These are phyloP conservation scores for Eutrema heterophyllum DNA, from an alignment of 345 rosid genomes.

Conservation along the genomic window DNA sequence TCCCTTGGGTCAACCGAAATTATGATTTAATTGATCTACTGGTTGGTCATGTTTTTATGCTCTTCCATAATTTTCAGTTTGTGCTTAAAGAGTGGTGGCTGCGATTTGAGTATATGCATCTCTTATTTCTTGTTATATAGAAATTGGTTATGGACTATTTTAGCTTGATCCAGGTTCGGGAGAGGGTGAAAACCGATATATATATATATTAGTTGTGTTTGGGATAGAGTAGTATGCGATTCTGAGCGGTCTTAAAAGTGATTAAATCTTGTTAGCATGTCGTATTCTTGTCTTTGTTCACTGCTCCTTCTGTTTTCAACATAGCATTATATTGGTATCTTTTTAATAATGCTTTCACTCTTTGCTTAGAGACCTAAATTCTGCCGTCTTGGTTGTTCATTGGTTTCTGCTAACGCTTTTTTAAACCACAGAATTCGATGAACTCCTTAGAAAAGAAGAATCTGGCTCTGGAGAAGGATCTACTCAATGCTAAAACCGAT, in stretches of 20 bases:
- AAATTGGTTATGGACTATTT: not conserved
- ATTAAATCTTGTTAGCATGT: not conserved
- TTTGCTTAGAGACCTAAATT: slow-evolving; percentile 13
- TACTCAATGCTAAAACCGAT: slow-evolving; percentile 52
- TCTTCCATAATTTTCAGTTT: not conserved
- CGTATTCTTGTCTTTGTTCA: not conserved
- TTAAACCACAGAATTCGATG: slow-evolving; percentile 34
- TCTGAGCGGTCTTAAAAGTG: not conserved
- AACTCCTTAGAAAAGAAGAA: slow-evolving; percentile 74
- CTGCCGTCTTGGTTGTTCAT: slow-evolving; percentile 13
- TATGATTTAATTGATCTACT: not conserved
- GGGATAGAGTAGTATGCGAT: not conserved
- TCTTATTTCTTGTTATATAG: slow-evolving; percentile 1
- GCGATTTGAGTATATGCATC: not conserved
- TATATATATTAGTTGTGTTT: not conserved
- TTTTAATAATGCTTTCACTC: not conserved
- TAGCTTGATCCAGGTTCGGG: not conserved
- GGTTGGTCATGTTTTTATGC: not conserved
- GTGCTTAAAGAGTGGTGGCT: not conserved
- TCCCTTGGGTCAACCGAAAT: not conserved
- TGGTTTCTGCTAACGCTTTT: slow-evolving; percentile 8
- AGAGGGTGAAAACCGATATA: not conserved
- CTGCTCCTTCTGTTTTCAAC: not conserved
- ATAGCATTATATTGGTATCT: not conserved
- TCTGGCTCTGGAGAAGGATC: slow-evolving; percentile 60